Base-by-base conservation (phyloP, 805 yeast species). In the Phaffomyces antillensis region DNA sequence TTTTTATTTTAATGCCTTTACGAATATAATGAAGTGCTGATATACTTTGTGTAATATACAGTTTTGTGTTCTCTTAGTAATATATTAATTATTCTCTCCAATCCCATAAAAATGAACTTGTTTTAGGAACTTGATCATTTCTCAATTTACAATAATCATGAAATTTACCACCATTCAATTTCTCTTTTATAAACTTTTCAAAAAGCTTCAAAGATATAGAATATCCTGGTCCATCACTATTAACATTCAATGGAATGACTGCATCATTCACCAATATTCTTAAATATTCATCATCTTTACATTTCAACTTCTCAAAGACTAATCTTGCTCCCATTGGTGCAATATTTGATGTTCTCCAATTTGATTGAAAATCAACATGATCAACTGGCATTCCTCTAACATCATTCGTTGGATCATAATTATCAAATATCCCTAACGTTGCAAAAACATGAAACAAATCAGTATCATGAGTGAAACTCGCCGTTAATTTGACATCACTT, bases 391-490 rank as follows among this genome's bases (percentile, higher is more conserved):
- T 16, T 8, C n/a, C 10, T 11, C 13, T 11, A 7, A 11, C 18
- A n/a, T 16, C 26, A 15, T 23, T 31, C 13, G n/a, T 20, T 12
- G 23, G 17, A 33, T 35, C 28, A 20, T 15, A 32, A 23, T 41
- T 53, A 37, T 54, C 61, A 16, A 71, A 60, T 36, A 79, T 49
- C 3, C 80, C 81, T 23, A 76, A 58, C 5, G 78, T 72, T 23
- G 77, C 62, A 39, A 72, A 67, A 53, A 71, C 67, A n/a, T 70
- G 63, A 46, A 72, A 73, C 39, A 77, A 62, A 52, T 79, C 80
- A 34, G 79, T 73, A 56, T 79, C 84, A 60, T 79, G 84, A 16
- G 73, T 62, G 57, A 78, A 78, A 20, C 70, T 66, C 39, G 71
- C 63, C 56, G 73, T 68, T 33, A 78, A 55, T 46, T 71, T 56